These are phyloP conservation scores for Trichoderma citrinoviride DNA, from an alignment of 2,329 filamentous ascomycete genomes.

Conservation along the genomic window DNA sequence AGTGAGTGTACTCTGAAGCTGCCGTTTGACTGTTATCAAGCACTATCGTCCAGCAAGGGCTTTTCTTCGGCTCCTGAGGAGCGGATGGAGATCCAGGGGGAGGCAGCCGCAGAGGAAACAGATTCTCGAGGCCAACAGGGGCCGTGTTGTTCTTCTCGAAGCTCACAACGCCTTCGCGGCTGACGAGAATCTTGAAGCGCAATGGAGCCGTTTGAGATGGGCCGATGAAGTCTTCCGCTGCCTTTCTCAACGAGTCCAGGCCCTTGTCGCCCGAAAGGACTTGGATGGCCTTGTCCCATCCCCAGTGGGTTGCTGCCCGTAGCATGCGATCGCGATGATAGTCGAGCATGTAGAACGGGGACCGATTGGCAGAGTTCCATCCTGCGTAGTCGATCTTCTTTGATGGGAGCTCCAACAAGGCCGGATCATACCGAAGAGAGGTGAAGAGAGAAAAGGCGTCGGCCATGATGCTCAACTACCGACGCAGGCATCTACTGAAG, in stretches of 20 bases:
- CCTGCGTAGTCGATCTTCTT: slow-evolving; percentile 42
- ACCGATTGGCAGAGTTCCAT: slow-evolving; percentile 53
- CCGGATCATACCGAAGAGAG: slow-evolving; percentile 68
- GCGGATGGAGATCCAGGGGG: slow-evolving; percentile 36
- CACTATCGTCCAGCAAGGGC: slow-evolving; percentile 42
- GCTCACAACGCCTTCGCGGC: slow-evolving; percentile 45
- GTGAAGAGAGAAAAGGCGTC: slow-evolving; percentile 63
- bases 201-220: slow-evolving; percentile 37
- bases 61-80: slow-evolving; percentile 29
- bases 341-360: slow-evolving; percentile 74
- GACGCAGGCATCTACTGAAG: not conserved
- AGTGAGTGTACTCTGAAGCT: slow-evolving; percentile 67
- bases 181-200: slow-evolving; percentile 56
- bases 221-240: slow-evolving; percentile 39
- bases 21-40: slow-evolving; percentile 43
- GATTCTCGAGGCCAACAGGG: slow-evolving; percentile 45
- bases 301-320: slow-evolving; percentile 57
- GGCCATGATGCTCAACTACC: slow-evolving; percentile 31
- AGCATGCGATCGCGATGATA: slow-evolving; percentile 77
- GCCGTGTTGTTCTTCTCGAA: slow-evolving; percentile 41
- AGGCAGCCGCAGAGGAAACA: slow-evolving; percentile 58
- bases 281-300: slow-evolving; percentile 49
- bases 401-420: slow-evolving; percentile 46
- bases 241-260: slow-evolving; percentile 39
- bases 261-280: slow-evolving; percentile 47